A percentile compares a stretch with the other conserved stretches of the same genome.
Evolutionary conservation across 2,329 filamentous ascomycete genomes (phyloP).

Genomic region (Shiraia bambusicola): DNA sequence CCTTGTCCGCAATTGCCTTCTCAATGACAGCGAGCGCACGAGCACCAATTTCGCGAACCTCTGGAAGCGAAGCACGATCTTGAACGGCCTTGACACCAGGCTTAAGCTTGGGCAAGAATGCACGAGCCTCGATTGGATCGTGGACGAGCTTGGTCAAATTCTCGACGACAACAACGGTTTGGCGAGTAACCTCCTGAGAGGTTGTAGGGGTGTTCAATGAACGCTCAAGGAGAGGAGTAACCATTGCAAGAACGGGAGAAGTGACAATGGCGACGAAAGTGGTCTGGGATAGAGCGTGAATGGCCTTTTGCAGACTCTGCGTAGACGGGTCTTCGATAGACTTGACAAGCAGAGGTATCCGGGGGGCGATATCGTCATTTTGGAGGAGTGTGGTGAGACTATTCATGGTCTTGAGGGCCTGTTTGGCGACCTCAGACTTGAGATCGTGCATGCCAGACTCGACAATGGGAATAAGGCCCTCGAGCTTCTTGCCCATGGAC

Average conservation of each 20-base stretch:
- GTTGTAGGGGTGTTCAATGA: conserved; percentile 90
- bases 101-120: conserved; percentile 90
- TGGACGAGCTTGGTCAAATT: conserved; percentile 98
- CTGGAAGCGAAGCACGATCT: conserved; percentile 85
- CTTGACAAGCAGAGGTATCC: conserved; percentile 88
- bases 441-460: conserved; percentile 96
- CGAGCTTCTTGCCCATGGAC: conserved; percentile 84
- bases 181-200: conserved; percentile 88
- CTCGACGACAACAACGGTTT: conserved; percentile 95
- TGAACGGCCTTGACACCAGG: conserved; percentile 90
- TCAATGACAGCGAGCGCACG: conserved; percentile 84
- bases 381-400: conserved; percentile 85
- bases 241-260: conserved; percentile 87
- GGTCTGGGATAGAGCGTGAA: conserved; percentile 93
- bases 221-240: conserved; percentile 92
- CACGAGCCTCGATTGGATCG: conserved; percentile 88
- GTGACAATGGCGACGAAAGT: conserved; percentile 98
- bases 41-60: conserved; percentile 86
- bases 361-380: conserved; percentile 93
- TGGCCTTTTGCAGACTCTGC: conserved; percentile 88
- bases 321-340: conserved; percentile 93
- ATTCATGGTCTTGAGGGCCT: conserved; percentile 89
- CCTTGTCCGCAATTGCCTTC: conserved; percentile 74
- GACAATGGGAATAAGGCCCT: conserved; percentile 84
- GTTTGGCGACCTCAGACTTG: conserved; percentile 80